Evolutionary conservation across 176 grass and related monocot genomes (phyloP).

Genomic region (Thinopyrum elongatum): DNA sequence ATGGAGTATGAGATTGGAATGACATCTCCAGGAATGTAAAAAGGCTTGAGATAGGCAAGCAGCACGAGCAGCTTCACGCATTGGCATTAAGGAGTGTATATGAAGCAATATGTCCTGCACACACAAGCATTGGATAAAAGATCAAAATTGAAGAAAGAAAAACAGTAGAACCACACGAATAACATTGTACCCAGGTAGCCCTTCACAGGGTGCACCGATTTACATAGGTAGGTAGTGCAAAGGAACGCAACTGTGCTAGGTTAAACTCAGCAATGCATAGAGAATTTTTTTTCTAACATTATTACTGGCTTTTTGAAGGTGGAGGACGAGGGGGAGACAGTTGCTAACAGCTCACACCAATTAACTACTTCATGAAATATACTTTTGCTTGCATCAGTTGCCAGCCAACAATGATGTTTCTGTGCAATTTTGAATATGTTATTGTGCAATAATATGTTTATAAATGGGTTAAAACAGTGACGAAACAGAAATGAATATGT

Average conservation of each 20-base stretch:
- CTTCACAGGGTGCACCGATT: background rate
- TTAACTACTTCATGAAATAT: background rate
- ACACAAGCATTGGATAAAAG: background rate
- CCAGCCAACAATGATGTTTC: background rate
- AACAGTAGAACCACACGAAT: background rate
- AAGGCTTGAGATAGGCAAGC: conserved; percentile 3
- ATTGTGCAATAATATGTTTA: background rate
- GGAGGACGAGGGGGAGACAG: background rate
- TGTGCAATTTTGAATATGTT: background rate
- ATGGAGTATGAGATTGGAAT: background rate
- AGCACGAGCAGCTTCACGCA: conserved; percentile 21
- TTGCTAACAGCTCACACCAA: background rate
- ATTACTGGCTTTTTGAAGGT: background rate
- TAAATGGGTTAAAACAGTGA: background rate
- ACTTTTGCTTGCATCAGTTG: background rate
- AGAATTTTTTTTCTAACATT: background rate
- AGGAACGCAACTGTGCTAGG: background rate
- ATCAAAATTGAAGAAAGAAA: background rate
- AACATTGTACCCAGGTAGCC: background rate
- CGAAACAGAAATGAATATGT: background rate
- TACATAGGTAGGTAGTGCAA: background rate
- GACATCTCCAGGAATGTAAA: conserved; percentile 16
- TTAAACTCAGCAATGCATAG: background rate
- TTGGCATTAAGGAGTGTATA: background rate
- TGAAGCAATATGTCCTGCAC: background rate